Percentiles rank a stretch among this genome's conserved stretches.
Evolutionary conservation across 257 asterid species (phyloP).

Genomic region (Solanum chmielewskii): DNA sequence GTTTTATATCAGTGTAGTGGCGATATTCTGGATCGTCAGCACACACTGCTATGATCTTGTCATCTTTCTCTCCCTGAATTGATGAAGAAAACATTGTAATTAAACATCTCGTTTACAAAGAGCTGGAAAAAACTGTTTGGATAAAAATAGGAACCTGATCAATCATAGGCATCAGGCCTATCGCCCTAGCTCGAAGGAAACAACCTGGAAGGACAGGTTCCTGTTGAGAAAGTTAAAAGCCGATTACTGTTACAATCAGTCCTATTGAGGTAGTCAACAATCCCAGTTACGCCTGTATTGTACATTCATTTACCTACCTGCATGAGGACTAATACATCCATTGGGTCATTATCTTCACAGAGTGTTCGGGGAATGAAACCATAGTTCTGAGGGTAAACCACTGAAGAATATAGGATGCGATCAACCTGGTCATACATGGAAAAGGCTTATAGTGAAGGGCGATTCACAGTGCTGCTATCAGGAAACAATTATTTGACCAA

Average conservation of each 20-base stretch:
- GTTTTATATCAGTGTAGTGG: conserved; percentile 77
- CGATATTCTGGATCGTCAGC: conserved; percentile 97
- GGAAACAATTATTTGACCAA: background rate
- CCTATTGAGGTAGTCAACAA: background rate
- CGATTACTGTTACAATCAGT: background rate
- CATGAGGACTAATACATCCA: conserved; percentile 92
- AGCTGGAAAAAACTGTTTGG: background rate
- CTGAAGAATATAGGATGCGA: conserved; percentile 80
- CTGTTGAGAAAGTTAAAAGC: conserved; percentile 17
- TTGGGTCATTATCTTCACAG: conserved; percentile 94
- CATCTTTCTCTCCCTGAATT: conserved; percentile 83
- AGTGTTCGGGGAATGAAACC: conserved; percentile 96
- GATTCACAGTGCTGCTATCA: background rate
- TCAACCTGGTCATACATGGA: conserved; percentile 44
- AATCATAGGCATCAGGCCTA: conserved; percentile 96
- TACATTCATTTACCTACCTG: conserved; percentile 38
- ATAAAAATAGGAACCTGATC: conserved; percentile 54
- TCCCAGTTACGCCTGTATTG: background rate
- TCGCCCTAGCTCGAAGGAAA: conserved; percentile 93
- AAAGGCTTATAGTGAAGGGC: background rate
- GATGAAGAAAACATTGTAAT: background rate
- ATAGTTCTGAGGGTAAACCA: conserved; percentile 92
- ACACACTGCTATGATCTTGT: conserved; percentile 90
- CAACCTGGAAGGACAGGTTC: conserved; percentile 89
- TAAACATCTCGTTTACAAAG: background rate